These are phyloP conservation scores for Chaetomium globosum DNA, from an alignment of 2,329 filamentous ascomycete species.

Conservation along the genomic window DNA sequence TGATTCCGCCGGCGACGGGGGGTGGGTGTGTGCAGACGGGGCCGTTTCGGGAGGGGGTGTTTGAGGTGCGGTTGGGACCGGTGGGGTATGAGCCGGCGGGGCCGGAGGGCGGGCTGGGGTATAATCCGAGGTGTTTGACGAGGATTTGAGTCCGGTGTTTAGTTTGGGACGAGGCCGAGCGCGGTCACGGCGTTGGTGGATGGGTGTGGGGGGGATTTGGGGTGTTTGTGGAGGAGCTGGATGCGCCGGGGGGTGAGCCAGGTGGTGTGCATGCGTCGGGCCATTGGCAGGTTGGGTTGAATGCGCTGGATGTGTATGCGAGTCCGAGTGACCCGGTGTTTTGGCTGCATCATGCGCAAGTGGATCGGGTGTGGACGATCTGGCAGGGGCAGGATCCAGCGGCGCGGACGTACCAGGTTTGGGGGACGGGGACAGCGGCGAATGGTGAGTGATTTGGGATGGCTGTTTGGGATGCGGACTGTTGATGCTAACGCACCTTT, in stretches of 20 bases:
- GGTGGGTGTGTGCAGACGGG: slow-evolving; percentile 31
- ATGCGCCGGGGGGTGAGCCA: slow-evolving; percentile 1
- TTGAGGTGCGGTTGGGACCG: slow-evolving; percentile 27
- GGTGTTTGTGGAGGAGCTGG: slow-evolving; percentile 19
- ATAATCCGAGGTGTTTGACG: slow-evolving; percentile 33
- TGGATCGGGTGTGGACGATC: slow-evolving; percentile 32
- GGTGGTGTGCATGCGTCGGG: slow-evolving; percentile 27
- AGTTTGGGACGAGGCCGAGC: slow-evolving; percentile 18
- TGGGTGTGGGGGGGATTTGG: slow-evolving; percentile 10
- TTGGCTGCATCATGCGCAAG: slow-evolving; percentile 33
- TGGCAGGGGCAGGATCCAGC: slow-evolving; percentile 30
- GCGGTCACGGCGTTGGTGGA: slow-evolving; percentile 27
- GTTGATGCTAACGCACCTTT: slow-evolving; percentile 2
- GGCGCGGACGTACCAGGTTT: slow-evolving; percentile 20
- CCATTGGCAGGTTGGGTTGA: slow-evolving; percentile 29
- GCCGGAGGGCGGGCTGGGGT: slow-evolving; percentile 28
- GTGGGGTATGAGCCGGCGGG: slow-evolving; percentile 23
- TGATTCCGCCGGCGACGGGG: slow-evolving; percentile 28
- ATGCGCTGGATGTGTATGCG: slow-evolving; percentile 26
- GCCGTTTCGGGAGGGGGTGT: slow-evolving; percentile 25
- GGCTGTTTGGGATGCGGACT: background rate
- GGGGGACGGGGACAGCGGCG: slow-evolving; percentile 28
- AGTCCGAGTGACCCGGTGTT: slow-evolving; percentile 32
- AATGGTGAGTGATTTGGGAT: slow-evolving; percentile 25
- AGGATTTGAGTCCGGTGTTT: slow-evolving; percentile 27